Evolutionary conservation across 768 basidiomycete species (phyloP).

Genomic region (Leccinum aurantiacum): DNA sequence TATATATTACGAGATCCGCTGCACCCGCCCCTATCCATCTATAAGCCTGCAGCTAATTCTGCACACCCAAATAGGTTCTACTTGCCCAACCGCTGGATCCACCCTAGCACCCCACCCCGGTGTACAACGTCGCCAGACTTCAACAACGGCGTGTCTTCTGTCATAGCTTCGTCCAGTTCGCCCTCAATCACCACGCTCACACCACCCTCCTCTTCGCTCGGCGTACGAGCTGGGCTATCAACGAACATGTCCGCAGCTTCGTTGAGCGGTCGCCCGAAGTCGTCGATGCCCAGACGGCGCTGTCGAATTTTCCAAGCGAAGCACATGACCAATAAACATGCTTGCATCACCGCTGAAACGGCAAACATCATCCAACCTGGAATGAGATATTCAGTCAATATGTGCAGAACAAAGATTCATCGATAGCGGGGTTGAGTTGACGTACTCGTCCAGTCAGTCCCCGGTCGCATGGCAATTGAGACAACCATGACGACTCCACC

Average conservation of each 20-base stretch:
- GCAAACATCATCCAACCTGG: conserved; percentile 81
- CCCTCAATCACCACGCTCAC: conserved; percentile 26
- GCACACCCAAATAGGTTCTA: neutral
- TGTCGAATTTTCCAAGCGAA: conserved; percentile 83
- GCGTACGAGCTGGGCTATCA: neutral
- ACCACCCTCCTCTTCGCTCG: conserved; percentile 9
- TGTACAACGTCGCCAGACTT: conserved; percentile 22
- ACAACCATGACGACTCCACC: conserved; percentile 86
- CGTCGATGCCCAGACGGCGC: conserved; percentile 71
- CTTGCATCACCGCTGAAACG: conserved; percentile 83
- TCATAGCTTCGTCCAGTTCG: conserved; percentile 4
- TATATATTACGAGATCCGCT: neutral
- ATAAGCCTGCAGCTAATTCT: neutral
- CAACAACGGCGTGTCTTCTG: conserved; percentile 26
- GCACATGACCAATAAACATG: conserved; percentile 80
- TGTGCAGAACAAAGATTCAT: too few relatives aligned
- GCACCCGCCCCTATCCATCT: neutral
- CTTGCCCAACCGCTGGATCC: conserved; percentile 24
- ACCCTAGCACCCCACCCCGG: conserved; percentile 23
- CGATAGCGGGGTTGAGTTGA: neutral
- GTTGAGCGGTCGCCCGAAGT: conserved; percentile 71
- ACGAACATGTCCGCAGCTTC: neutral
- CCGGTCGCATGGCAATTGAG: conserved; percentile 75
- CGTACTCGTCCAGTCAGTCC: conserved; percentile 84
- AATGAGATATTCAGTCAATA: neutral